phyloP scores from a whole-genome alignment of 2,329 filamentous ascomycete genomes.

The Spiromastix sp. region DNA sequence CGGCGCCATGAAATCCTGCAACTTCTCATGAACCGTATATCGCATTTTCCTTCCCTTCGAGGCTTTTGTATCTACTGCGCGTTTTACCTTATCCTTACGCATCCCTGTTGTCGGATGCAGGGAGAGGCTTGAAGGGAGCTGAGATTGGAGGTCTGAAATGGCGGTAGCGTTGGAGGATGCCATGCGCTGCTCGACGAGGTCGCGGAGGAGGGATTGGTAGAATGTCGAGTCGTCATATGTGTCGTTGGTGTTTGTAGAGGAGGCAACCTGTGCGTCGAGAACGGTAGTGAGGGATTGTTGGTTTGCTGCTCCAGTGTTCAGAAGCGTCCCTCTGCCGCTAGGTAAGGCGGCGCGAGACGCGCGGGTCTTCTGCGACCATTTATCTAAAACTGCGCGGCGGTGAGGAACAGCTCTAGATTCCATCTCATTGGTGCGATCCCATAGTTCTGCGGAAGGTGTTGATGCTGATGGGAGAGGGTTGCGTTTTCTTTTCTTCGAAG shows the following conservation, averaged over 20 bases:
- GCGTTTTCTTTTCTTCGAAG: slow-evolving; percentile 39
- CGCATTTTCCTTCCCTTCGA: slow-evolving; percentile 91
- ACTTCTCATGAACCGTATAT: slow-evolving; percentile 90
- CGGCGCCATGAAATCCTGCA: slow-evolving; percentile 96
- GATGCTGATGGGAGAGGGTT: slow-evolving; percentile 36
- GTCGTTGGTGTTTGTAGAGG: slow-evolving; percentile 10
- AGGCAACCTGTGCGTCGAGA: slow-evolving; percentile 35
- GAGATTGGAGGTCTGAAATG: slow-evolving; percentile 25
- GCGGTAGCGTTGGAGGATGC: slow-evolving; percentile 41
- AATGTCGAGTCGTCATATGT: slow-evolving; percentile 86
- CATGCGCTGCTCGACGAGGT: slow-evolving; percentile 82
- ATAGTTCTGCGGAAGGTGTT: slow-evolving; percentile 56
- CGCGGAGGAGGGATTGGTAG: slow-evolving; percentile 85
- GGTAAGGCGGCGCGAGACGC: slow-evolving; percentile 40
- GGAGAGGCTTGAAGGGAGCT: slow-evolving; percentile 26
- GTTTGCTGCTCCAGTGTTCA: slow-evolving; percentile 39
- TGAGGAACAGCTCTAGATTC: slow-evolving; percentile 51
- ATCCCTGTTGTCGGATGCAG: slow-evolving; percentile 33
- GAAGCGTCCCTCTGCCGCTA: slow-evolving; percentile 50
- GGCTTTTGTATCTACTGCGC: slow-evolving; percentile 82
- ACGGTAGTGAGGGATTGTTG: slow-evolving; percentile 42
- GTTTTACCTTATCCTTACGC: slow-evolving; percentile 57
- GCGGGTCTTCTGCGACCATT: slow-evolving; percentile 78
- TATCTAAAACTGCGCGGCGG: slow-evolving; percentile 66
- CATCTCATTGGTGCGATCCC: slow-evolving; percentile 57